Evolutionary conservation across 108 stramenopile species (phyloP).

Genomic region (Cyclotella baltica): DNA sequence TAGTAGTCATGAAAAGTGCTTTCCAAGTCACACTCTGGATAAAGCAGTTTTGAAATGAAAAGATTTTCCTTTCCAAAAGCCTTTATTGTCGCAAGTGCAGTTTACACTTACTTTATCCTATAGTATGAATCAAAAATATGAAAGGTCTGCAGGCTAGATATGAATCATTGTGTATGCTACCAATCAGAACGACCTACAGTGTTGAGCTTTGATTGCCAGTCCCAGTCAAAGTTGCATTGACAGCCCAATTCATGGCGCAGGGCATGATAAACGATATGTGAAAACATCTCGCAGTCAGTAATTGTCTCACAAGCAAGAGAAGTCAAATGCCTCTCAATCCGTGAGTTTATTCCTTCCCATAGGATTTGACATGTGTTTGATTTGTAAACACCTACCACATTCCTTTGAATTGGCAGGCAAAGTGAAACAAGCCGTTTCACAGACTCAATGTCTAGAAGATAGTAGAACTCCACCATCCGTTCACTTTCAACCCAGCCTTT

Average conservation of each 20-base stretch:
- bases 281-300: constrained; percentile 4
- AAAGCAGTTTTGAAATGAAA: no score
- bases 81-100: no score
- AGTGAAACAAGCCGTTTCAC: neutral
- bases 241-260: neutral
- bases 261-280: constrained; percentile 1
- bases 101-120: no score
- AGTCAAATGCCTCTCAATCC: neutral
- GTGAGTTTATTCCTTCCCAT: neutral
- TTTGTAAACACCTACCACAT: neutral
- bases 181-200: no score
- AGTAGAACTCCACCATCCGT: neutral
- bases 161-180: no score
- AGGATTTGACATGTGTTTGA: constrained; percentile 3
- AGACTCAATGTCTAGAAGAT: neutral
- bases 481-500: neutral
- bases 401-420: constrained; percentile 6
- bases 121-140: no score
- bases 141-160: no score
- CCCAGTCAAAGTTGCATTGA: no score
- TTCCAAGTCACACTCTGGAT: no score
- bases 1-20: no score
- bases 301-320: neutral
- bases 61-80: no score
- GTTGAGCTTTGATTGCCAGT: no score